Evolutionary conservation across 805 yeast genomes (phyloP), one percentile per base, ranked within the genome.

Genomic region (Starmerella asiatica): DNA sequence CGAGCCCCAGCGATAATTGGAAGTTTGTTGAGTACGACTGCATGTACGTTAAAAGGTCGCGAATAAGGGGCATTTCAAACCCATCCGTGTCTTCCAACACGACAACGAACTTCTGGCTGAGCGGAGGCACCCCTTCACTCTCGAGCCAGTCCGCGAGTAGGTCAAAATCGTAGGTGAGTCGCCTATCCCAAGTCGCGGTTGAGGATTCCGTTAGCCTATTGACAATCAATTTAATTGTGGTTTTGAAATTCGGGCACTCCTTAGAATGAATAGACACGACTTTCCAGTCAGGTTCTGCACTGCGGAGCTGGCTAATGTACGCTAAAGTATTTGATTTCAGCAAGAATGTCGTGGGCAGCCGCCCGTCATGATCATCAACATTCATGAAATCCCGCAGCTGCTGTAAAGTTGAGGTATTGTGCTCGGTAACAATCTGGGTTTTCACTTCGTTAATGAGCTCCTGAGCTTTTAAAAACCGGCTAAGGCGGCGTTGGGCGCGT

Each of bases 1-100:
- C 45, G 3, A 64, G 44, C 19, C 55, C 52, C 34, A 64, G 42
- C 2, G 63, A 61, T 26, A 63, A 43, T n/a, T n/a, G n/a, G n/a
- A n/a, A n/a, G 30, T 42, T 44, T 15, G 37, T 23, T 4, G 51
- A 47, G 39, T 62, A 63, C 2, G 58, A 43, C 35, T 55, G 56
- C 46, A 62, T 48, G 48, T 60, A 51, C 11, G 43, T 39, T 14
- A 62, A 45, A 20, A 61, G 44, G 3, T 50, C 54, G 1, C 58
- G 32, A 4, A 63, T 37, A 2, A 62, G 43, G 2, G 43, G 37
- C 3, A 45, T 38, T 4, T 56, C 58, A 45, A 62, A 64, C 8
- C 63, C 54, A 23, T 62, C 67, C 3, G 64, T 57, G 43, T 63
- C 67, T 20, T 63, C 64, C 2, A 63, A 40, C 12, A 57, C 40